phyloP scores from a whole-genome alignment of 31 red algal species.

The Bonnemaisonia californica region DNA sequence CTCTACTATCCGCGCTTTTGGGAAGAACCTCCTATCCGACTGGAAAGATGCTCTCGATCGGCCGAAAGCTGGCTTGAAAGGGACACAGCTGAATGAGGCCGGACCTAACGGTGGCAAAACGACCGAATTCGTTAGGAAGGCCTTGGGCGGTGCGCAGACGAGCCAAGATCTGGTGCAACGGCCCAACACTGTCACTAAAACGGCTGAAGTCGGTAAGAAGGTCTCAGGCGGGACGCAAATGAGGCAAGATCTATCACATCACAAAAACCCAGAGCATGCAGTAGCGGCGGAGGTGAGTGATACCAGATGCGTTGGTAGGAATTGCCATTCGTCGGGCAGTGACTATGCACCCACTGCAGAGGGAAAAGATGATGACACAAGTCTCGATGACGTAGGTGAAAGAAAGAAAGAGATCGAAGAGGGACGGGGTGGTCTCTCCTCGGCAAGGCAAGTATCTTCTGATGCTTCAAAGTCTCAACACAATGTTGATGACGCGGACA shows the following conservation, averaged over 20 bases:
- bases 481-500: neutral
- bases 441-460: neutral
- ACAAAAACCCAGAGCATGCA: neutral
- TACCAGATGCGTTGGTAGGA: neutral
- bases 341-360: neutral
- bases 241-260: neutral
- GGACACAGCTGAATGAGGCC: neutral
- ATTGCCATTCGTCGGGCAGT: neutral
- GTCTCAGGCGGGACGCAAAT: neutral
- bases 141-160: neutral
- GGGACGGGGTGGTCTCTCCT: neutral
- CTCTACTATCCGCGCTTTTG: conserved; percentile 74
- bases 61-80: neutral
- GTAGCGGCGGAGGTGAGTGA: too few relatives aligned
- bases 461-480: neutral
- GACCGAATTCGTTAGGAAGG: neutral
- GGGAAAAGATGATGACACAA: neutral
- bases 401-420: neutral
- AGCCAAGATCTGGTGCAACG: too few relatives aligned
- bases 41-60: conserved; percentile 78
- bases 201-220: too few relatives aligned
- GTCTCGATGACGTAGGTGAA: neutral
- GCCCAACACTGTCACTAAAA: too few relatives aligned
- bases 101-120: neutral
- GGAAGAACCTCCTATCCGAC: conserved; percentile 81